These are phyloP conservation scores for Vigna reflexopilosa DNA, from an alignment of 306 rosid species.

Conservation along the genomic window DNA sequence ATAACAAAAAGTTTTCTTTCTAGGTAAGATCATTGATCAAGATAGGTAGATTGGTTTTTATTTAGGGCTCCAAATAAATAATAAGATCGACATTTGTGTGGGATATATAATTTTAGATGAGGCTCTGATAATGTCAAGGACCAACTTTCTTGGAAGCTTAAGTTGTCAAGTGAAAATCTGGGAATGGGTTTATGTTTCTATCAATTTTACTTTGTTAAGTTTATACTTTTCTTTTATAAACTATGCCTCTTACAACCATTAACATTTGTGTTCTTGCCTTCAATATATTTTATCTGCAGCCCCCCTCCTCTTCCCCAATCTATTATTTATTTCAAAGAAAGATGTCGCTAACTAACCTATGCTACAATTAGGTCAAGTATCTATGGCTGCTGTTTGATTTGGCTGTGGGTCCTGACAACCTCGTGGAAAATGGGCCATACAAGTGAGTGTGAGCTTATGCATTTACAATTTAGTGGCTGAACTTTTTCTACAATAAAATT, in stretches of 20 bases:
- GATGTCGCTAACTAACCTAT: slow-evolving; percentile 39
- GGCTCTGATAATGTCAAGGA: slow-evolving; percentile 9
- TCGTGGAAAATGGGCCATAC: slow-evolving; percentile 97
- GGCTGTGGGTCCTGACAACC: slow-evolving; percentile 93
- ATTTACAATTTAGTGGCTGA: slow-evolving; percentile 36
- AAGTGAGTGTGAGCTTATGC: slow-evolving; percentile 63
- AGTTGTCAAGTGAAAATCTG: slow-evolving; percentile 2
- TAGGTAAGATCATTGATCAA: slow-evolving; percentile 19
- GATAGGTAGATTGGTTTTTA: slow-evolving; percentile 9
- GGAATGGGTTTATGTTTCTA: slow-evolving; percentile 7
- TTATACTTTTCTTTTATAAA: slow-evolving; percentile 32
- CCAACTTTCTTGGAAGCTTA: slow-evolving; percentile 22
- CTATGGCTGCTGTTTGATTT: slow-evolving; percentile 98
- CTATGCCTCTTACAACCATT: slow-evolving; percentile 12
- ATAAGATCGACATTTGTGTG: slow-evolving; percentile 16
- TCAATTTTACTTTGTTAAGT: slow-evolving; percentile 24
- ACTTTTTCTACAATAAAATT: slow-evolving; percentile 29
- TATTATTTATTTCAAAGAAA: slow-evolving; percentile 24
- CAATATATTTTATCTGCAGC: neutral
- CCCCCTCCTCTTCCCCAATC: neutral
- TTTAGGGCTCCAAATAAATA: slow-evolving; percentile 12
- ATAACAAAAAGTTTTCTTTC: neutral
- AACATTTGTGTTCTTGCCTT: slow-evolving; percentile 19
- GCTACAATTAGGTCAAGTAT: slow-evolving; percentile 76
- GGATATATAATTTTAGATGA: slow-evolving; percentile 25